A percentile compares a stretch with the other conserved stretches of the same genome.
Conservation (phyloP, 1,284 basidiomycete species). For the Ceratorhiza oryzae-sativae region DNA sequence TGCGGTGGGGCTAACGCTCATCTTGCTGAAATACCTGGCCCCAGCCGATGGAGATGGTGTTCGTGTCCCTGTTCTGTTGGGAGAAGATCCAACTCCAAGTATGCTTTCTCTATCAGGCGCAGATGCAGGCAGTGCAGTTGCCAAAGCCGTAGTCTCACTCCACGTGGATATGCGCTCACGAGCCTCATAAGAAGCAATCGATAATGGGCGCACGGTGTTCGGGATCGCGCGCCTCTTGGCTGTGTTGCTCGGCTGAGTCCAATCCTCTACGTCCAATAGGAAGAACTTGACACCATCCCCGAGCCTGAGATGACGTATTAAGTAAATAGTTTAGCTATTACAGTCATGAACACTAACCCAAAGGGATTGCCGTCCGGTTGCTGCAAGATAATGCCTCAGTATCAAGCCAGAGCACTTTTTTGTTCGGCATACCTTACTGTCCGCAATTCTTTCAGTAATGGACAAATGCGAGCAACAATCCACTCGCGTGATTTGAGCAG, state of each 20-base stretch:
- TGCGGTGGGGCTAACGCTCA: conserved; percentile 70
- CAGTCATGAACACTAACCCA: conserved; percentile 37
- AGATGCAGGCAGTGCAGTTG: conserved; percentile 26
- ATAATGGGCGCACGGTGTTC: conserved; percentile 49
- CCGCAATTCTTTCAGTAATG: conserved; percentile 85
- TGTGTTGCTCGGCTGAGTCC: conserved; percentile 69
- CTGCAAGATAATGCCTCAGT: conserved; percentile 52
- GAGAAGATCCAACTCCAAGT: conserved; percentile 3
- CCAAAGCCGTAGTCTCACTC: conserved; percentile 41
- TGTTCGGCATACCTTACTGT: conserved; percentile 66
- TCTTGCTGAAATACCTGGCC: conserved; percentile 53
- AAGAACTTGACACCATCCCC: conserved; percentile 92
- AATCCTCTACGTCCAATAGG: conserved; percentile 92
- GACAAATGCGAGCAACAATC: conserved; percentile 91
- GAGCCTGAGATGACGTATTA: conserved; percentile 58
- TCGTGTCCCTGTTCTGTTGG: conserved; percentile 22
- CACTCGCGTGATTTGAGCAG: conserved; percentile 88
- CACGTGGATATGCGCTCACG: conserved; percentile 41
- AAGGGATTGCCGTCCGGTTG: conserved; percentile 69
- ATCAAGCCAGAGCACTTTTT: background rate
- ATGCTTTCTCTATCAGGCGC: conserved; percentile 35
- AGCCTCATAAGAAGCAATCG: conserved; percentile 36
- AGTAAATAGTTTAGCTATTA: background rate
- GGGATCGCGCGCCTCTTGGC: conserved; percentile 64
- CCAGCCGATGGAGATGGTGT: conserved; percentile 60